Conservation (phyloP, 2,329 filamentous ascomycete genomes). For the Microsporum ferrugineum region DNA sequence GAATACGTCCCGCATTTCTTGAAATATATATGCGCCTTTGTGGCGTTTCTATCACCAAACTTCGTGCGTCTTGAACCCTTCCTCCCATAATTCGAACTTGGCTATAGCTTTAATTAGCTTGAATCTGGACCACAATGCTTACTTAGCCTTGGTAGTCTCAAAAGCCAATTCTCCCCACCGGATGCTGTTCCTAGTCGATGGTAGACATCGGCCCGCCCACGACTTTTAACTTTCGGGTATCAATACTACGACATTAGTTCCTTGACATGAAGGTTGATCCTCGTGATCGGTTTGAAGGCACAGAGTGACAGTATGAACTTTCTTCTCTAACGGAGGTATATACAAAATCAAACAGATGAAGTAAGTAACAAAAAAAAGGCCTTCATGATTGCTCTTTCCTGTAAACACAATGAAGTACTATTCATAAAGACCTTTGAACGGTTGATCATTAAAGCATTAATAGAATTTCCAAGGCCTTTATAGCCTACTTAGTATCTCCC, state of each 20-base stretch:
- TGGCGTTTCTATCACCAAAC: background rate
- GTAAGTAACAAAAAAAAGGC: background rate
- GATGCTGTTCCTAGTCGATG: background rate
- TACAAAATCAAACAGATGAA: background rate
- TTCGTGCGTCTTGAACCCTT: background rate
- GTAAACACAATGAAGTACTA: background rate
- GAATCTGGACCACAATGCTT: conserved; percentile 4
- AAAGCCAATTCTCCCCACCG: background rate
- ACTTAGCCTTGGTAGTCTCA: background rate
- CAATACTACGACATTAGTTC: background rate
- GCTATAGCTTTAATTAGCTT: conserved; percentile 4
- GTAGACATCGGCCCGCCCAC: conserved; percentile 1
- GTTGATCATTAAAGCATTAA: background rate
- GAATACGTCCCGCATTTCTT: background rate
- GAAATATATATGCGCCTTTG: background rate
- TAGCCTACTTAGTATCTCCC: background rate
- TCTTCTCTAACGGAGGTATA: background rate
- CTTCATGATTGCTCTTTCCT: background rate
- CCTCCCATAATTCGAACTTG: background rate
- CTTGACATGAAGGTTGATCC: background rate
- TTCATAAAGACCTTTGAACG: background rate
- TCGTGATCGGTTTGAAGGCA: background rate
- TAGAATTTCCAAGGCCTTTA: background rate
- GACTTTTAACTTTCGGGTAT: background rate
- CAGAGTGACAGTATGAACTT: background rate